Percentiles rank a stretch among this genome's conserved stretches.
phyloP scores from a whole-genome alignment of 495 filamentous ascomycete species.

The Talaromyces thailandensis region DNA sequence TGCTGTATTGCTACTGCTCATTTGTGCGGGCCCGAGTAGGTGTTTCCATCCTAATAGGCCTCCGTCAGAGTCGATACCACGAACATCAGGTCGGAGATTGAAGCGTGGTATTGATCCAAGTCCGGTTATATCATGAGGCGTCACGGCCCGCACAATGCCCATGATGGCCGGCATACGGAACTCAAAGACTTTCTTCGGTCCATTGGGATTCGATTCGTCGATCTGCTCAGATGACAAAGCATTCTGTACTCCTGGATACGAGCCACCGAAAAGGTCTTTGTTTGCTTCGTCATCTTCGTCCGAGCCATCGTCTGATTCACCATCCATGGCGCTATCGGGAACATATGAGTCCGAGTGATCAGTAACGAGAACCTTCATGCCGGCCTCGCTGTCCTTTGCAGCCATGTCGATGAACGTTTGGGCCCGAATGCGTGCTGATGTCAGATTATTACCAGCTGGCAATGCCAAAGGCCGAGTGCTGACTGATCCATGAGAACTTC shows the following conservation, averaged over 20 bases:
- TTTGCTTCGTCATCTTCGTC: conserved; percentile 18
- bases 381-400: conserved; percentile 31
- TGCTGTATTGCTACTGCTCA: conserved; percentile 7
- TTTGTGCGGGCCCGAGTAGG: conserved; percentile 33
- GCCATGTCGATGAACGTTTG: conserved; percentile 44
- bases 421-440: conserved; percentile 37
- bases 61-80: conserved; percentile 34
- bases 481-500: conserved; percentile 39
- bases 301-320: conserved; percentile 23
- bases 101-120: conserved; percentile 31
- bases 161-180: conserved; percentile 39
- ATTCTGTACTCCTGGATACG: conserved; percentile 12
- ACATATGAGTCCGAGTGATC: conserved; percentile 34
- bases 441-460: conserved; percentile 37
- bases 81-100: conserved; percentile 35
- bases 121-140: not conserved
- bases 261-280: conserved; percentile 26
- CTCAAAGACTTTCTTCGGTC: conserved; percentile 30
- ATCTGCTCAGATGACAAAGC: not conserved
- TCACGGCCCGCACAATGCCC: conserved; percentile 24
- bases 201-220: conserved; percentile 15
- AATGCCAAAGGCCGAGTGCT: conserved; percentile 32
- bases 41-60: conserved; percentile 39
- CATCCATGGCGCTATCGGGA: conserved; percentile 27
- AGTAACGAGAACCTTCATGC: conserved; percentile 33